Evolutionary conservation across 1,284 basidiomycete species (phyloP).

Genomic region (Mycena sp.): DNA sequence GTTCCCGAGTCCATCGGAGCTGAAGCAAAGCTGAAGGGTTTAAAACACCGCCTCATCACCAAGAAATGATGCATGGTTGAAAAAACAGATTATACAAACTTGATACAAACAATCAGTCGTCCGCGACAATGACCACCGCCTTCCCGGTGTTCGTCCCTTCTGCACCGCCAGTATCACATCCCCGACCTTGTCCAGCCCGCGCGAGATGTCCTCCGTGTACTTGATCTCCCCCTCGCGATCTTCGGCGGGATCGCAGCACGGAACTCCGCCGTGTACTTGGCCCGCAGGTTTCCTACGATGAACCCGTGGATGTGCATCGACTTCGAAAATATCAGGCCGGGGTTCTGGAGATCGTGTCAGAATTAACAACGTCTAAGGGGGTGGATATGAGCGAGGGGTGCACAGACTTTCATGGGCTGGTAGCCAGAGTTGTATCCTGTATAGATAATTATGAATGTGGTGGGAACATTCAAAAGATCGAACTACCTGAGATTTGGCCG

Average conservation of each 20-base stretch:
- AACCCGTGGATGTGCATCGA: conserved; percentile 61
- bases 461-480: conserved; percentile 15
- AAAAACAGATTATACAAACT: no score
- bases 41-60: no score
- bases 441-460: neutral
- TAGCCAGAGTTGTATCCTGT: conserved; percentile 44
- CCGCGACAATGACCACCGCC: conserved; percentile 50
- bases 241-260: conserved; percentile 61
- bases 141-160: conserved; percentile 67
- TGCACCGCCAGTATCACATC: conserved; percentile 62
- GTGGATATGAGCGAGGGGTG: neutral
- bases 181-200: conserved; percentile 62
- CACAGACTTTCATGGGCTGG: conserved; percentile 40
- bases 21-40: no score
- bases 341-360: conserved; percentile 2
- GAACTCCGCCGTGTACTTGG: conserved; percentile 54
- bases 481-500: conserved; percentile 44
- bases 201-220: conserved; percentile 62
- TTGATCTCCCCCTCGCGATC: conserved; percentile 65
- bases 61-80: no score
- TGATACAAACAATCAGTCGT: no score
- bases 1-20: no score
- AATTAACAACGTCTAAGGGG: neutral
- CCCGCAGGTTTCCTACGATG: conserved; percentile 53
- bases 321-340: conserved; percentile 15